Evolutionary conservation across 177 flowering plant species (phyloP).

Genomic region (Telopea speciosissima): DNA sequence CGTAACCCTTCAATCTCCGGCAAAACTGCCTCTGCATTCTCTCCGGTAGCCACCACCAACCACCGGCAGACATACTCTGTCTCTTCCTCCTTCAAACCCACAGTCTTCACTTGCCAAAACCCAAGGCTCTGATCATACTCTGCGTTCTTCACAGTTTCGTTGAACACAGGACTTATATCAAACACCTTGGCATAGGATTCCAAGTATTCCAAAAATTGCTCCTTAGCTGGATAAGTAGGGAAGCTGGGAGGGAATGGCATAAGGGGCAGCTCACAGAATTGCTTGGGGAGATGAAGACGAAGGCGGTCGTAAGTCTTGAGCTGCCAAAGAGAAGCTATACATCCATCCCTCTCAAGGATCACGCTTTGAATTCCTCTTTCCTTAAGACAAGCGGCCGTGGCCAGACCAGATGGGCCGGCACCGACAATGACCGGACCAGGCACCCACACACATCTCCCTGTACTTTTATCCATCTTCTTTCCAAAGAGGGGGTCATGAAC

Average conservation of each 20-base stretch:
- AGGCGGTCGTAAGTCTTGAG: conserved; percentile 68
- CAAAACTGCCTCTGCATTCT: conserved; percentile 65
- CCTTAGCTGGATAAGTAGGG: conserved; percentile 64
- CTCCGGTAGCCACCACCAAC: conserved; percentile 79
- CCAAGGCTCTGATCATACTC: conserved; percentile 36
- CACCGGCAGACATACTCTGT: conserved; percentile 50
- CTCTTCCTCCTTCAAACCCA: conserved; percentile 23
- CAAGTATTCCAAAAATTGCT: conserved; percentile 58
- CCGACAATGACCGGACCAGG: conserved; percentile 49
- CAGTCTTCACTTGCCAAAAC: conserved; percentile 56
- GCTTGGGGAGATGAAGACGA: conserved; percentile 70
- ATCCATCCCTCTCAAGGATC: conserved; percentile 53
- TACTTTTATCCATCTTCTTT: neutral
- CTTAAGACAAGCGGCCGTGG: conserved; percentile 65
- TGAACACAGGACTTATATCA: conserved; percentile 40
- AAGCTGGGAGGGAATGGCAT: conserved; percentile 58
- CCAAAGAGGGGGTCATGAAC: conserved; percentile 29
- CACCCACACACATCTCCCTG: conserved; percentile 24
- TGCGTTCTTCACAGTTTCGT: conserved; percentile 45
- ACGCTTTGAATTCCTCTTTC: conserved; percentile 39
- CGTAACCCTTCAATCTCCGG: conserved; percentile 53
- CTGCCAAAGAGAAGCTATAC: conserved; percentile 78
- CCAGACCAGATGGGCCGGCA: conserved; percentile 53
- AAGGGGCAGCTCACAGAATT: conserved; percentile 66
- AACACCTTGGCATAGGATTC: conserved; percentile 39